Conservation (phyloP, 2,329 filamentous ascomycete genomes). For the Alternaria dauci region DNA sequence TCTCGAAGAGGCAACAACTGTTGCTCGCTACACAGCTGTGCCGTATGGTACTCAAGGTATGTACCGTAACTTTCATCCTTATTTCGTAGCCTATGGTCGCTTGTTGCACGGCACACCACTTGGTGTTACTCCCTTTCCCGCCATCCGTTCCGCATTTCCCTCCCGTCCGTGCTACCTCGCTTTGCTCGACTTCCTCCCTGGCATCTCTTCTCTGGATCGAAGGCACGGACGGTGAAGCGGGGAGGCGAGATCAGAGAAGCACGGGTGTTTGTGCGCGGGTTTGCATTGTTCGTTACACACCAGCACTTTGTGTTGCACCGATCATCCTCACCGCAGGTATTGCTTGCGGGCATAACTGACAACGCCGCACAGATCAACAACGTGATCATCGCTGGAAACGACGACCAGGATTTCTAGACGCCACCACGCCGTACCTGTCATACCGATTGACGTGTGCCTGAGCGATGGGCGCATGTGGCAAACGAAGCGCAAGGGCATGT, state of each 20-base stretch:
- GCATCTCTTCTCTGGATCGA: slow-evolving; percentile 13
- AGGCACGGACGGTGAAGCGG: slow-evolving; percentile 32
- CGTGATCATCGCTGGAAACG: slow-evolving; percentile 87
- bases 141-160: slow-evolving; percentile 18
- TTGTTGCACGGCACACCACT: slow-evolving; percentile 13
- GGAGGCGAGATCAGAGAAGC: slow-evolving; percentile 19
- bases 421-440: slow-evolving; percentile 6
- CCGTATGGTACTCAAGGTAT: slow-evolving; percentile 77
- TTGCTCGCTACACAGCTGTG: slow-evolving; percentile 96
- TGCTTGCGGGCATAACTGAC: slow-evolving; percentile 20
- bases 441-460: slow-evolving; percentile 3
- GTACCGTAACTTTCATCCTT: slow-evolving; percentile 31
- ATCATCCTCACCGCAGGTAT: slow-evolving; percentile 13
- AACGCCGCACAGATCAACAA: slow-evolving; percentile 72
- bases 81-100: slow-evolving; percentile 22
- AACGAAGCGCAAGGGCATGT: background rate
- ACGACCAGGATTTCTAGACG: slow-evolving; percentile 82
- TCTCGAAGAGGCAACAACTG: slow-evolving; percentile 97
- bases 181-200: slow-evolving; percentile 22
- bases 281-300: slow-evolving; percentile 31
- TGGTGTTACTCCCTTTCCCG: slow-evolving; percentile 15
- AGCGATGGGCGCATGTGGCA: slow-evolving; percentile 1
- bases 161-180: slow-evolving; percentile 14
- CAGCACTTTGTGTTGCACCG: slow-evolving; percentile 18
- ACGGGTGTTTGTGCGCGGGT: slow-evolving; percentile 16